These are phyloP conservation scores for Lippia alba DNA, from an alignment of 305 asterid species.

Conservation along the genomic window DNA sequence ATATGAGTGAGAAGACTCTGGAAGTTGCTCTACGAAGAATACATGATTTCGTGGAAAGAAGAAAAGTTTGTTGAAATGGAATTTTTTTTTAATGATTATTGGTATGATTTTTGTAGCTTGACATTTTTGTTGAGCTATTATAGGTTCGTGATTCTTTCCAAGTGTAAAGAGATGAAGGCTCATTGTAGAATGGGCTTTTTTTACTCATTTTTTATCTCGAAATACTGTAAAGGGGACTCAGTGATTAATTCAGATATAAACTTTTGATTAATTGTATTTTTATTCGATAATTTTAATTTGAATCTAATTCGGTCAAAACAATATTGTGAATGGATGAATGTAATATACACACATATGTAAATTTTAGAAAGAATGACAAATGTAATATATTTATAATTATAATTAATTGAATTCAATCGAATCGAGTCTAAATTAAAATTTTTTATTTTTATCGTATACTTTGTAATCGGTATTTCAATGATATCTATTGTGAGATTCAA, in stretches of 20 bases:
- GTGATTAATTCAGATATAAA: neutral
- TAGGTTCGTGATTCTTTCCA: constrained; percentile 2
- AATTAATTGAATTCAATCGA: no score
- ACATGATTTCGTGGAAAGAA: constrained; percentile 53
- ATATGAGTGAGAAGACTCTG: constrained; percentile 71
- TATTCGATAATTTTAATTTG: no score
- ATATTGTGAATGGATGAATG: no score
- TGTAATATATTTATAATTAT: no score
- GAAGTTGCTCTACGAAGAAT: constrained; percentile 67
- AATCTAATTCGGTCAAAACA: no score
- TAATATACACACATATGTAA: no score
- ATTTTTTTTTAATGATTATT: neutral
- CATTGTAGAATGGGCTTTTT: constrained; percentile 24
- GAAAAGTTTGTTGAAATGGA: constrained; percentile 20
- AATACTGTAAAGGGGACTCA: constrained; percentile 8
- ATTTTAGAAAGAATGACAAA: no score
- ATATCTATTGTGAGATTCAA: no score
- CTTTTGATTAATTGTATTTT: neutral
- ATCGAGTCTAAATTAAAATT: no score
- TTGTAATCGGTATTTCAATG: no score
- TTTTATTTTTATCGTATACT: no score
- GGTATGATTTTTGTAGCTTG: neutral
- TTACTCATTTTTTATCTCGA: neutral
- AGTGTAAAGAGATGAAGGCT: neutral
- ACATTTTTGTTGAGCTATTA: neutral